Conservation (phyloP, 345 rosid species). For the Euphorbia peplus region DNA sequence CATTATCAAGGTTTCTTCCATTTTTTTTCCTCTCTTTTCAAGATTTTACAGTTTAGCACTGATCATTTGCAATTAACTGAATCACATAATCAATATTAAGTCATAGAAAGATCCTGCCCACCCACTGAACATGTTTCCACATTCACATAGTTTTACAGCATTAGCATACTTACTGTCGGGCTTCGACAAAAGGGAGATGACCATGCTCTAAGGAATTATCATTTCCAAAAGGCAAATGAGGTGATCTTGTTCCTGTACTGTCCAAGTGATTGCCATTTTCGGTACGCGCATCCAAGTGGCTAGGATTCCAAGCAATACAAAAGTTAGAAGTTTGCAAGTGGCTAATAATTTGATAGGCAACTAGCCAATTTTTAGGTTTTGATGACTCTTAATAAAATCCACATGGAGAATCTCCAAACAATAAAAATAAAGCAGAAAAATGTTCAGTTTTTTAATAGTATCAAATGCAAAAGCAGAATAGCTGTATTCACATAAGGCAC, state of each 20-base stretch:
- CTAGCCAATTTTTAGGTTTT: not conserved
- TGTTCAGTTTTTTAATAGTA: not conserved
- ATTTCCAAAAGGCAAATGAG: slow-evolving; percentile 31
- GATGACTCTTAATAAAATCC: not conserved
- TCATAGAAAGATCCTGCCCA: not conserved
- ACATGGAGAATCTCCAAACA: not conserved
- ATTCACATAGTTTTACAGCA: not conserved
- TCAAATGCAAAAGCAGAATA: not conserved
- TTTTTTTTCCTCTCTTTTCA: too few species aligned
- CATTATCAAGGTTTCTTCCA: too few species aligned
- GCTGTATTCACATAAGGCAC: not conserved
- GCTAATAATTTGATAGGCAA: not conserved
- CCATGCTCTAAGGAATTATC: slow-evolving; percentile 22
- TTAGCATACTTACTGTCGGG: slow-evolving; percentile 36
- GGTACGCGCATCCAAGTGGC: slow-evolving; percentile 26
- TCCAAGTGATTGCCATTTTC: slow-evolving; percentile 24
- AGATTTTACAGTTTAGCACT: too few species aligned
- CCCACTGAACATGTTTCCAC: not conserved
- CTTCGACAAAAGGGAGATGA: slow-evolving; percentile 31
- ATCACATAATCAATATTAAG: too few species aligned
- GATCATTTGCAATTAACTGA: too few species aligned
- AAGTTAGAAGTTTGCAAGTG: slow-evolving; percentile 8
- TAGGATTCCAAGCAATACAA: slow-evolving; percentile 22
- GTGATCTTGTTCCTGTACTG: slow-evolving; percentile 29
- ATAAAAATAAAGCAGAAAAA: not conserved